These are phyloP conservation scores for Xylaria sp. DNA, from an alignment of 2,329 filamentous ascomycete species.

Conservation along the genomic window DNA sequence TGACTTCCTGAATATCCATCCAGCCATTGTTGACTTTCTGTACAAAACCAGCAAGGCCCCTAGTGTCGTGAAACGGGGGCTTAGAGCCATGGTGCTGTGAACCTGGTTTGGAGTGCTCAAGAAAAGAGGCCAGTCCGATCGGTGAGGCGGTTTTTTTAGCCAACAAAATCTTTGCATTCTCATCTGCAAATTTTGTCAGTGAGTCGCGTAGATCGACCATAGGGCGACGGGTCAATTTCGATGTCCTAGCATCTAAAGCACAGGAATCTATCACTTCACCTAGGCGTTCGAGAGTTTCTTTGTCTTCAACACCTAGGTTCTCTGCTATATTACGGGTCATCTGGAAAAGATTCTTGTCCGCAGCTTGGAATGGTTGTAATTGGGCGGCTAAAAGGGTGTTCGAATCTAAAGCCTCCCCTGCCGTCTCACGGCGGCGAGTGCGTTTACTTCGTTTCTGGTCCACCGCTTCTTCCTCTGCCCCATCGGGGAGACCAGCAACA, in stretches of 20 bases:
- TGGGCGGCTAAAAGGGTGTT: slow-evolving; percentile 64
- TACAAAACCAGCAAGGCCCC: slow-evolving; percentile 64
- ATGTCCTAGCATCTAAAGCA: slow-evolving; percentile 60
- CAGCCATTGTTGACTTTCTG: slow-evolving; percentile 59
- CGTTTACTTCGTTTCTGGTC: slow-evolving; percentile 73
- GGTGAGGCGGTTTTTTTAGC: slow-evolving; percentile 63
- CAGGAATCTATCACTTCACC: slow-evolving; percentile 64
- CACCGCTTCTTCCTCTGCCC: slow-evolving; percentile 65
- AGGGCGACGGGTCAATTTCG: slow-evolving; percentile 58
- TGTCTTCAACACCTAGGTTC: slow-evolving; percentile 64
- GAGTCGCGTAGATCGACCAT: slow-evolving; percentile 62
- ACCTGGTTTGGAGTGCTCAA: slow-evolving; percentile 70
- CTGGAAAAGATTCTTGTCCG: slow-evolving; percentile 65
- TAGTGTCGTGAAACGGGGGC: slow-evolving; percentile 62
- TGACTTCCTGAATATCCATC: slow-evolving; percentile 66
- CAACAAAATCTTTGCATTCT: slow-evolving; percentile 63
- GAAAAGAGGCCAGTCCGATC: slow-evolving; percentile 68
- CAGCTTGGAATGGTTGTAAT: slow-evolving; percentile 66
- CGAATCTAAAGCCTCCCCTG: slow-evolving; percentile 62
- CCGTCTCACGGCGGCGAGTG: slow-evolving; percentile 68
- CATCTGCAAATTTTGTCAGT: slow-evolving; percentile 63
- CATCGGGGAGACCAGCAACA: slow-evolving; percentile 66
- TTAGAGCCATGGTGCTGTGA: slow-evolving; percentile 61
- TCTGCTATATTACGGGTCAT: slow-evolving; percentile 66
- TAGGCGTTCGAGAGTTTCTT: slow-evolving; percentile 56